Conservation (phyloP, 441 rosid genomes). For the Erysimum cheiri region DNA sequence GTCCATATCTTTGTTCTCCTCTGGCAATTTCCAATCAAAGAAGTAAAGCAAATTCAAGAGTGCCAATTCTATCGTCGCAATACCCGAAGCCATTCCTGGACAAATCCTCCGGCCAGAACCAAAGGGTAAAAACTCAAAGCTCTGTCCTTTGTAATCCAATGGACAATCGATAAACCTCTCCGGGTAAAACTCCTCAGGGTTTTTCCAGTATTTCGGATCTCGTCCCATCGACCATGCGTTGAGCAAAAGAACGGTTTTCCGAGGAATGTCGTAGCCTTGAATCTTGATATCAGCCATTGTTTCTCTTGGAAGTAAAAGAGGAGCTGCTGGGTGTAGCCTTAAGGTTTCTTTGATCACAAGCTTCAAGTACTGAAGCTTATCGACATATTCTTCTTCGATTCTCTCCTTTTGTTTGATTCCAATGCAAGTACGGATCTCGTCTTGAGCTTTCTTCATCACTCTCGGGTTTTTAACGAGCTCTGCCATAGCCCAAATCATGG, state of each 20-base stretch:
- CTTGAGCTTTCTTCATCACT: constrained; percentile 49
- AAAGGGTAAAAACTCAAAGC: constrained; percentile 45
- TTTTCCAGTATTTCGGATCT: constrained; percentile 36
- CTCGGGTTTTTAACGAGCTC: constrained; percentile 51
- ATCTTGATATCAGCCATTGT: constrained; percentile 41
- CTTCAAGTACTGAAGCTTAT: constrained; percentile 45
- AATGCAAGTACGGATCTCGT: constrained; percentile 46
- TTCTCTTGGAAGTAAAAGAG: constrained; percentile 49
- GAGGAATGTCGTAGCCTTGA: constrained; percentile 36
- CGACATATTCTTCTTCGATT: constrained; percentile 50
- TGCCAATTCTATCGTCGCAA: constrained; percentile 24
- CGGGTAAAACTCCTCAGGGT: constrained; percentile 39
- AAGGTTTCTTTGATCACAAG: constrained; percentile 59
- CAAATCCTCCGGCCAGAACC: constrained; percentile 48
- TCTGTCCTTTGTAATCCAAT: constrained; percentile 37
- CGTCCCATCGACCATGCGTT: constrained; percentile 41
- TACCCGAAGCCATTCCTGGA: constrained; percentile 34
- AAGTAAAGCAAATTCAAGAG: neutral
- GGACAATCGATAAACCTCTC: constrained; percentile 41
- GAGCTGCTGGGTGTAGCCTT: constrained; percentile 57
- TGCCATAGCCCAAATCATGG: constrained; percentile 57
- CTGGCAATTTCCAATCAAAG: neutral
- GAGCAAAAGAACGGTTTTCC: constrained; percentile 15
- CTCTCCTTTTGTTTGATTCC: constrained; percentile 42
- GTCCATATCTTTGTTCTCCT: neutral